A percentile compares a stretch with the other conserved stretches of the same genome.
Evolutionary conservation across 192 early-diverging fungal genomes (phyloP).

Genomic region (Allomyces macrogynus): DNA sequence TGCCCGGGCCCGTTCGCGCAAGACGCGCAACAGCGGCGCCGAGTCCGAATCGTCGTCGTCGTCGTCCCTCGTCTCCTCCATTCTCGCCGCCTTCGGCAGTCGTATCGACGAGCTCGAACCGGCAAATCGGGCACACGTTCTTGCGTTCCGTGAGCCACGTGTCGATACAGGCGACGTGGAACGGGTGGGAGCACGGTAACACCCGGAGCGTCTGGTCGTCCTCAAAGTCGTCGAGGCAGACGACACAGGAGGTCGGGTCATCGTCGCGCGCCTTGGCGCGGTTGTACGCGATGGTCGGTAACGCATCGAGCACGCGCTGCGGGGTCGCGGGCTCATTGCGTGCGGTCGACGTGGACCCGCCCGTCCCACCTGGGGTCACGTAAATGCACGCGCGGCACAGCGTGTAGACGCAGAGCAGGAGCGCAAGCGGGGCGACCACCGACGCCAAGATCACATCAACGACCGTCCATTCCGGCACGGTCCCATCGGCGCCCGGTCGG

Average conservation of each 20-base stretch:
- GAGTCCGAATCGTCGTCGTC: no score
- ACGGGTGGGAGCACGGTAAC: slow-evolving; percentile 73
- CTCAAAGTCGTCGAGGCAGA: slow-evolving; percentile 81
- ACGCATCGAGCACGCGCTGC: slow-evolving; percentile 40
- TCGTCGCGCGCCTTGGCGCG: slow-evolving; percentile 37
- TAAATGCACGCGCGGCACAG: slow-evolving; percentile 8
- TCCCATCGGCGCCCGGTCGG: neutral
- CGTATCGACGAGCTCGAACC: neutral
- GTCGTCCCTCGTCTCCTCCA: neutral
- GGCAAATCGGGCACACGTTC: slow-evolving; percentile 60
- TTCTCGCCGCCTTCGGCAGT: neutral
- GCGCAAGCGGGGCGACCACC: slow-evolving; percentile 57
- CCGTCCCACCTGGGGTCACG: neutral
- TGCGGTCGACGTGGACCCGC: neutral
- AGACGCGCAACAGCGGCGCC: no score
- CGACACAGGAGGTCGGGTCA: slow-evolving; percentile 67
- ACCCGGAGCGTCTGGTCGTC: slow-evolving; percentile 56
- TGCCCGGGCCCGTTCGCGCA: no score
- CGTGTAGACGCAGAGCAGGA: slow-evolving; percentile 53
- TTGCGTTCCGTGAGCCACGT: slow-evolving; percentile 74
- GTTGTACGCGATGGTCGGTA: slow-evolving; percentile 52
- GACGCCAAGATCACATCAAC: slow-evolving; percentile 45
- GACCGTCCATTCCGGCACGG: neutral
- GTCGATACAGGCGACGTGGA: slow-evolving; percentile 76
- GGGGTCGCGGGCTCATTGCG: slow-evolving; percentile 35